phyloP scores from a whole-genome alignment of 768 basidiomycete species.

The Suillus occidentalis region DNA sequence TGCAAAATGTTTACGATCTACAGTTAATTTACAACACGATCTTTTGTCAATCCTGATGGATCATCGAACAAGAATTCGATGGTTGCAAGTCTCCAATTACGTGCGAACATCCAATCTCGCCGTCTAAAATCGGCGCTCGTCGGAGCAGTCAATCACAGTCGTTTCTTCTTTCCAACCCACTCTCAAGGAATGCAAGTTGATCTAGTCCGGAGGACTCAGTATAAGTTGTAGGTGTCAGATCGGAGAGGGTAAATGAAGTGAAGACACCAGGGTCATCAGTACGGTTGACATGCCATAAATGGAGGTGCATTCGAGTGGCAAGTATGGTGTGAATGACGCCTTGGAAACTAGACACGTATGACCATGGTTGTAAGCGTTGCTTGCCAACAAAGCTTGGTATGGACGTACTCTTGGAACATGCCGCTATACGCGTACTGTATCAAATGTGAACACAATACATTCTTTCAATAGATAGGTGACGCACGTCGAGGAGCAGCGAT shows the following conservation, averaged over 20 bases:
- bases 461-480: neutral
- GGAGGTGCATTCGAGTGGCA: slow-evolving; percentile 9
- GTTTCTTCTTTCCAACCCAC: neutral
- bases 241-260: neutral
- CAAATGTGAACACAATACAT: neutral
- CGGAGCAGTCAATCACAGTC: neutral
- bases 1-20: neutral
- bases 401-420: slow-evolving; percentile 10
- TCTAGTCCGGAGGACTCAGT: neutral
- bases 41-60: neutral
- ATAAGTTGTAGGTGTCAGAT: neutral
- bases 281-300: neutral
- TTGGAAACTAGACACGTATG: slow-evolving; percentile 2
- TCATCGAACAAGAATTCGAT: neutral
- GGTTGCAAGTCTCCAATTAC: neutral
- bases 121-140: neutral
- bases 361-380: neutral
- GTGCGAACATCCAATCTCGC: neutral
- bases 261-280: neutral
- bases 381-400: neutral
- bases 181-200: neutral
- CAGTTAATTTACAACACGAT: neutral
- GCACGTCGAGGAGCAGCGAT: slow-evolving; percentile 5
- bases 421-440: slow-evolving; percentile 9
- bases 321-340: slow-evolving; percentile 7